A percentile compares a stretch with the other conserved stretches of the same genome.
These are phyloP conservation scores for Sonneratia caseolaris DNA, from an alignment of 345 rosid genomes.

Conservation along the genomic window DNA sequence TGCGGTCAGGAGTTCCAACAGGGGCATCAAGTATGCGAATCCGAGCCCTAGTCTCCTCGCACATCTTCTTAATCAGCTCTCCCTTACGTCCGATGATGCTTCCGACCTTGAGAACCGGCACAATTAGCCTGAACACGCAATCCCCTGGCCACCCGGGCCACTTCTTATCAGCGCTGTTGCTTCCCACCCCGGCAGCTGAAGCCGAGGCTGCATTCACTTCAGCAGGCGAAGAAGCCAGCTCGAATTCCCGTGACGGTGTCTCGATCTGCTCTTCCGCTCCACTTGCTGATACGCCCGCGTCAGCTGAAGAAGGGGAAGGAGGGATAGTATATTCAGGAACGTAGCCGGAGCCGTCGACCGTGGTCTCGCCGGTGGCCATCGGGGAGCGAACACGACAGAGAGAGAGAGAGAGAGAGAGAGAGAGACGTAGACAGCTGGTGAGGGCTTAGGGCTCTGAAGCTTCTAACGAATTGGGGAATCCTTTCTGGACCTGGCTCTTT, in stretches of 20 bases:
- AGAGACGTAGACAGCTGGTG: neutral
- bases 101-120: constrained; percentile 75
- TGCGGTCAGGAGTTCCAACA: constrained; percentile 48
- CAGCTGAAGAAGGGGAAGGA: neutral
- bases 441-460: neutral
- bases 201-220: neutral
- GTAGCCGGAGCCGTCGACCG: neutral
- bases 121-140: constrained; percentile 72
- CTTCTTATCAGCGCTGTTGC: constrained; percentile 27
- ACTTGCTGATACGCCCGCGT: neutral
- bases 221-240: neutral
- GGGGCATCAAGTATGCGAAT: constrained; percentile 77
- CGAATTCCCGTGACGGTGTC: neutral
- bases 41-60: constrained; percentile 82
- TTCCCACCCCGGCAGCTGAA: neutral
- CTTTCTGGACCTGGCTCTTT: neutral
- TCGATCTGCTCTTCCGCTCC: neutral
- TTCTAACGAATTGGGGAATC: neutral
- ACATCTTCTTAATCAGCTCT: constrained; percentile 84
- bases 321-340: neutral
- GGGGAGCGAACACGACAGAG: neutral
- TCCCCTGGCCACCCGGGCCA: constrained; percentile 98
- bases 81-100: constrained; percentile 87
- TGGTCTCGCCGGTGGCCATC: constrained; percentile 1
- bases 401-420: neutral